Evolutionary conservation across 106 monocot species (phyloP), one percentile per base, ranked within the genome.

Genomic region (Allium cepa): DNA sequence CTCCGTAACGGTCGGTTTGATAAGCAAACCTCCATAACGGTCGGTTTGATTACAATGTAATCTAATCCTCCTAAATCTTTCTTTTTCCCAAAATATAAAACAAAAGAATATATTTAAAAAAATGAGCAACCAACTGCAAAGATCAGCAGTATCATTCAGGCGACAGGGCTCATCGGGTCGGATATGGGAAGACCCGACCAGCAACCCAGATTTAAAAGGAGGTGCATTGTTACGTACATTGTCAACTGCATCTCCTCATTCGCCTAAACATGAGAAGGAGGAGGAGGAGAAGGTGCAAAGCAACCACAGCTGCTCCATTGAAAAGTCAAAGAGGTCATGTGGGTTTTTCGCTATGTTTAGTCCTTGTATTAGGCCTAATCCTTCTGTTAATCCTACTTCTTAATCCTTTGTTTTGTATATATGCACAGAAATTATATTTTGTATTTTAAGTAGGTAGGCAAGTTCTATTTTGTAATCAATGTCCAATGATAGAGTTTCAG

Each of bases 121-220:
- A 64, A 66, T 66, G 66, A 11, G 26, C 13, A 51, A 53, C 7
- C 55, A 53, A 17, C 52, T 73, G 26, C 73, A 73, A 47, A 64
- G 73, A 57, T 73, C 73, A 2, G 5, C 53, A 1, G n/a, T 64
- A 4, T 73, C 73, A 3, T 73, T 73, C 56, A 50, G 73, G 7
- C 52, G 73, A 47, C 73, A 73, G 26, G 73, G 73, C 46, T 73
- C 73, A 0, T 73, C 73, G 3, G 73, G 64, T 3, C 73, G 53
- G 9, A 73, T 53, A 51, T 73, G 73, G 73, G 28, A 47, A 7
- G 56, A 73, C 46, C 73, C 73, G 0, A 22, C 47, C 56, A 55
- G 7, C 4, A 11, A 56, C 8, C 11, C 17, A 0, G 60, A 59
- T 2, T 11, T 60, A 3, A 51, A 53, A 60, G 56, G 64, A 64